Base-by-base conservation (phyloP, 495 filamentous ascomycete species). In the Penicillium taxi region DNA sequence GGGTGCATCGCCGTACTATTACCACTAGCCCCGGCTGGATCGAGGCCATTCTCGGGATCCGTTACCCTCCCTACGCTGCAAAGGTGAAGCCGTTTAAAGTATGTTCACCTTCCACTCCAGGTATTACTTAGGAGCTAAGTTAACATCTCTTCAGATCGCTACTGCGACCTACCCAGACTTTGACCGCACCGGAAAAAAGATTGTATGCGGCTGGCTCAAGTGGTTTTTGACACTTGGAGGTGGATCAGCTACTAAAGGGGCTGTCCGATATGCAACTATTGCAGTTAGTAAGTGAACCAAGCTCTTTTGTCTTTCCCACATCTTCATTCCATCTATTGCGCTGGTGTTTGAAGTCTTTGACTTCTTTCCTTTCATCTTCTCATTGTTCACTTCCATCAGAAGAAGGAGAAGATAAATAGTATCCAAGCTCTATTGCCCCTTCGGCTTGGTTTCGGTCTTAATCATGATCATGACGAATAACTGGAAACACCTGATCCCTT, bases 11-110 rank as follows among this genome's bases (percentile, higher is more conserved):
- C 15, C 80, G 89, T 35, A 75, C 77, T 41, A 66, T 94, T 39
- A 81, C 80, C 32, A 76, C 68, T 42, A 89, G 82, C 23, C 88
- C 89, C 5, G 50, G 62, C 42, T 96, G 89, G 89, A 70, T 87
- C 47, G 89, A 96, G 48, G 57, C 66, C 9, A 50, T 91, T 45
- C 61, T 96, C 40, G 66, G 69, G 26, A 70, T 88, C 42, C 74
- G 89, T 26, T 96, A 96, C 65, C 81, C 86, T 45, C 89, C 89
- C 2, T 90, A 83, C 55, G 60, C 52, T 5, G 74, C 64, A 36
- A 82, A 87, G 57, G 49, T 81, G 30, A 59, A 63, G 46, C 65
- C 74, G 42, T 69, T 81, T 53, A 55, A 69, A 45, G 63, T n/a
- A n/a, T n/a, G n/a, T n/a, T n/a, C n/a, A n/a, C n/a, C n/a, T n/a